Conservation (phyloP, 192 early-diverging fungal species). For the Haplosporangium gracile region DNA sequence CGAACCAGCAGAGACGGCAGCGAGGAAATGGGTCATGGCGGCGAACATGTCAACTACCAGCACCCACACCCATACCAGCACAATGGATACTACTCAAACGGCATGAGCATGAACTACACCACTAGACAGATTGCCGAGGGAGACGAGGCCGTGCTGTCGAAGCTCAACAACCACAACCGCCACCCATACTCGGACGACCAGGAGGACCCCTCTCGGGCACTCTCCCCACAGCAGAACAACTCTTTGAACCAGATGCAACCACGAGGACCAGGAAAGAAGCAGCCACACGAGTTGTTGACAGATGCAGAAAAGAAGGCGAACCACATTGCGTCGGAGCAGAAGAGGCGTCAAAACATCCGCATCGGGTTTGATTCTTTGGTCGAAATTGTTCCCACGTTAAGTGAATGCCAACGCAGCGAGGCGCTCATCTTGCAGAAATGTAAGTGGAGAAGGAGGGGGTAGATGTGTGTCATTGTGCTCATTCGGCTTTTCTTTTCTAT, state of each 20-base stretch:
- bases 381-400: constrained; percentile 87
- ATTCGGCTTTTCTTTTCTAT: neutral
- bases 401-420: constrained; percentile 85
- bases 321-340: constrained; percentile 96
- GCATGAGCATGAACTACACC: constrained; percentile 5
- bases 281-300: constrained; percentile 79
- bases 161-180: constrained; percentile 1
- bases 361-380: constrained; percentile 91
- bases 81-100: constrained; percentile 18
- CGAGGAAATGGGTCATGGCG: constrained; percentile 17
- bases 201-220: constrained; percentile 12
- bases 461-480: neutral
- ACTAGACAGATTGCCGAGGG: neutral
- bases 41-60: neutral
- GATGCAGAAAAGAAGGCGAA: constrained; percentile 95
- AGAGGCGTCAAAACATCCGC: constrained; percentile 91
- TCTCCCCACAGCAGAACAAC: constrained; percentile 12
- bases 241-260: constrained; percentile 11
- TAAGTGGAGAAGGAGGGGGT: constrained; percentile 21
- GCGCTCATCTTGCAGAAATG: constrained; percentile 88
- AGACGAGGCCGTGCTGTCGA: neutral
- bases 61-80: neutral
- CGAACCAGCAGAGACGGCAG: constrained; percentile 22
- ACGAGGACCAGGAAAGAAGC: constrained; percentile 49
- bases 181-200: constrained; percentile 5